phyloP scores from a whole-genome alignment of 2,329 filamentous ascomycete genomes.

The Teratosphaeria nubilosa region DNA sequence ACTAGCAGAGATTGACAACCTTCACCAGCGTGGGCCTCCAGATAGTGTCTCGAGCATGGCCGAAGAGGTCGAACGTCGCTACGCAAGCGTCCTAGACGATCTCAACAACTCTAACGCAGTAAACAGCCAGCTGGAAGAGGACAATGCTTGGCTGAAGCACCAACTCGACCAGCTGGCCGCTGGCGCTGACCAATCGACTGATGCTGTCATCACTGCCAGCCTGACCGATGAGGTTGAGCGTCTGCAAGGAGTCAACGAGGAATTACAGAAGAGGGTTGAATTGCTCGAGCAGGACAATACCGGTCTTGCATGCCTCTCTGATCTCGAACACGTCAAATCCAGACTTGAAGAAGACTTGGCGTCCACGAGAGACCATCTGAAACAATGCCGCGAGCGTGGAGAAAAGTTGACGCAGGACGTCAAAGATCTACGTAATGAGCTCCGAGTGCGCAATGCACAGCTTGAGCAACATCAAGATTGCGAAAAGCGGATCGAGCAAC shows the following conservation, averaged over 20 bases:
- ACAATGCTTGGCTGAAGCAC: neutral
- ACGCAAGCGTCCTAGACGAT: neutral
- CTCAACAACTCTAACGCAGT: neutral
- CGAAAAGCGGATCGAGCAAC: neutral
- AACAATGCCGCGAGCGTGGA: neutral
- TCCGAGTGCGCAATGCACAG: neutral
- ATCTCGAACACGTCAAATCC: neutral
- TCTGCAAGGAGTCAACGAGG: neutral
- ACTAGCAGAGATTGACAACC: neutral
- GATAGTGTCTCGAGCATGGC: neutral
- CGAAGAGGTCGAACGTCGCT: neutral
- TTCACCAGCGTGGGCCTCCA: neutral
- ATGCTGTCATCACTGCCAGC: neutral
- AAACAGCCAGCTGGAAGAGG: neutral
- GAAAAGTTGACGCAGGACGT: neutral
- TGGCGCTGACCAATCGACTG: neutral
- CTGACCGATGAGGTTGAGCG: neutral
- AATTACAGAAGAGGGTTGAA: neutral
- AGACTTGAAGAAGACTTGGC: neutral
- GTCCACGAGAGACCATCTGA: neutral
- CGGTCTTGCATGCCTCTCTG: neutral
- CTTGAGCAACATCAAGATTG: neutral
- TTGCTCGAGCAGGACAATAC: neutral
- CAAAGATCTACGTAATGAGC: neutral
- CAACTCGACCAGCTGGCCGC: neutral